Conservation (phyloP, 2,329 filamentous ascomycete species). For the Didymella keratinophila region DNA sequence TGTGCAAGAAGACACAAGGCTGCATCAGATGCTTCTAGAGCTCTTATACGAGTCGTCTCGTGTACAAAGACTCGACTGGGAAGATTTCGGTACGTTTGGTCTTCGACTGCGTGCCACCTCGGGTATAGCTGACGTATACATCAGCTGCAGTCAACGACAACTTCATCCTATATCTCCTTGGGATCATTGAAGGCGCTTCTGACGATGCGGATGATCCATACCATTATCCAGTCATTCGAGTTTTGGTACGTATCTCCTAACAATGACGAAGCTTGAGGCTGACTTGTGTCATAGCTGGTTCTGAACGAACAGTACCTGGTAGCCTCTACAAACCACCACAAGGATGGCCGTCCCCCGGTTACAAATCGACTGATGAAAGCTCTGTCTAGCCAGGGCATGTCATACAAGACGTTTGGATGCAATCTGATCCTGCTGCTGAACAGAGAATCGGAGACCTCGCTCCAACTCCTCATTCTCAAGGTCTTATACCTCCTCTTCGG, state of each 20-base stretch:
- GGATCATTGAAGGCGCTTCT: slow-evolving; percentile 85
- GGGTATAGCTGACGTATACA: slow-evolving; percentile 19
- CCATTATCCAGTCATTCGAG: slow-evolving; percentile 92
- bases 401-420: slow-evolving; percentile 94
- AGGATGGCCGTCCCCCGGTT: slow-evolving; percentile 60
- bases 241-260: slow-evolving; percentile 70
- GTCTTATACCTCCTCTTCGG: slow-evolving; percentile 95
- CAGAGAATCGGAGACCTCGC: slow-evolving; percentile 88
- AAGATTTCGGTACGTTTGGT: slow-evolving; percentile 73
- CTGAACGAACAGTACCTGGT: slow-evolving; percentile 99
- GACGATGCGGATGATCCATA: slow-evolving; percentile 91
- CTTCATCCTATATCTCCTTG: slow-evolving; percentile 84
- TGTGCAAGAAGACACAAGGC: slow-evolving; percentile 68
- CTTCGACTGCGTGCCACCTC: not conserved
- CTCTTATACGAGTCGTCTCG: slow-evolving; percentile 96
- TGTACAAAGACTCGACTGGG: slow-evolving; percentile 78
- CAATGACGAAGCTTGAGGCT: not conserved
- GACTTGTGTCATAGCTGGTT: slow-evolving; percentile 69
- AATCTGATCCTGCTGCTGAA: slow-evolving; percentile 96
- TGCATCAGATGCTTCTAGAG: slow-evolving; percentile 85
- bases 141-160: slow-evolving; percentile 71
- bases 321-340: slow-evolving; percentile 56
- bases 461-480: slow-evolving; percentile 96
- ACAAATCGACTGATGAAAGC: slow-evolving; percentile 96
- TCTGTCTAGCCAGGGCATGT: slow-evolving; percentile 78